Percentiles rank a stretch among this genome's conserved stretches.
Conservation (phyloP, 345 rosid species). For the Eucalyptus sp. region DNA sequence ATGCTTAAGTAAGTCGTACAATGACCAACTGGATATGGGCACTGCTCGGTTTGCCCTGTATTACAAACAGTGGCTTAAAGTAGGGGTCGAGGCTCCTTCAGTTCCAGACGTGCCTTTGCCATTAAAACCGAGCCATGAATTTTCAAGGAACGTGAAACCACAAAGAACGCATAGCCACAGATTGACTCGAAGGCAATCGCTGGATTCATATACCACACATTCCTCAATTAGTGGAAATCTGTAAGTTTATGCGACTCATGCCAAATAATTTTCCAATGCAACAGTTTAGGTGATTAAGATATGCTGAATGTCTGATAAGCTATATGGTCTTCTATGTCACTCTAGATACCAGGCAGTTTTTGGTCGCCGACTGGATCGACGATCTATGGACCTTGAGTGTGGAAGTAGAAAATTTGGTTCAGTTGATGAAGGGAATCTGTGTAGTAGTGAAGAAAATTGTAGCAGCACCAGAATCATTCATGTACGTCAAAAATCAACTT, state of each 20-base stretch:
- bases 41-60: constrained; percentile 40
- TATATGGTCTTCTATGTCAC: not conserved
- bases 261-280: not conserved
- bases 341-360: constrained; percentile 38
- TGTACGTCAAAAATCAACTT: constrained; percentile 13
- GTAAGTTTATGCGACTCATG: constrained; percentile 17
- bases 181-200: constrained; percentile 13
- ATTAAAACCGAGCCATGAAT: constrained; percentile 5
- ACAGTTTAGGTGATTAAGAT: not conserved
- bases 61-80: constrained; percentile 43
- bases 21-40: constrained; percentile 36
- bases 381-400: constrained; percentile 3
- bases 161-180: not conserved
- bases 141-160: constrained; percentile 9
- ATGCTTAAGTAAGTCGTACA: constrained; percentile 23
- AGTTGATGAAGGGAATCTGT: constrained; percentile 7
- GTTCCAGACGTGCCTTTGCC: constrained; percentile 44
- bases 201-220: constrained; percentile 27
- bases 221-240: constrained; percentile 21
- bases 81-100: constrained; percentile 33
- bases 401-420: not conserved
- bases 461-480: constrained; percentile 16
- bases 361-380: constrained; percentile 10
- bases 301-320: not conserved
- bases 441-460: constrained; percentile 6